Base-by-base conservation (phyloP, 495 filamentous ascomycete species). In the Penicillium maclennaniae region DNA sequence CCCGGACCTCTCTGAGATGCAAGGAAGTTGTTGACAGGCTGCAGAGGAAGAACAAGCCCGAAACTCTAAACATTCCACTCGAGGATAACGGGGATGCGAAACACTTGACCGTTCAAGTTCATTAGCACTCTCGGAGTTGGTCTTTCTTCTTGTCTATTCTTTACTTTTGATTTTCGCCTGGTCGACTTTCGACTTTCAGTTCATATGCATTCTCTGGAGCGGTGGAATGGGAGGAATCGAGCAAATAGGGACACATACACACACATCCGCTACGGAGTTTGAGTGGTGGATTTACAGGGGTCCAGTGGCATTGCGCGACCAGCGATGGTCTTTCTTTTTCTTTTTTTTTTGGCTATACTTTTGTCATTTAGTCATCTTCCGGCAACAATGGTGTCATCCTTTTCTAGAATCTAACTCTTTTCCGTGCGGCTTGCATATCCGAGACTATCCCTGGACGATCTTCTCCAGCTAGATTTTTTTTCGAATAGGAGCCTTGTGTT, bases 1-100 rank as follows among this genome's bases (percentile, higher is more conserved):
- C 19, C 37, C 37, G 37, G 23, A 39, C 34, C 56, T 48, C 10
- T 40, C 37, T 60, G 56, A 55, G 45, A 62, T 63, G 62, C 59
- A 55, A 55, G 45, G 45, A 40, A 45, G 17, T 49, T 39, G 21
- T 61, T 56, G 58, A 59, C 55, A 49, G 38, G 37, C 40, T 37
- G 37, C 47, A 55, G 62, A 65, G 25, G 54, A 66, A 37, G 63
- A 66, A 25, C 43, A 49, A 58, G 57, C 49, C 21, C 42, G 49
- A 45, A 51, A 47, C 27, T 45, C 55, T 25, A 34, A 10, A 46
- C 45, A 53, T 36, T 43, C 44, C 37, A 40, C 23, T 23, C 55
- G 40, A 50, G 53, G 37, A 58, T 31, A 5, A 23, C 5, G 23
- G 2, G 23, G 23, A 23, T 2, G 23, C 5, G 23, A 23, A 23